These are phyloP conservation scores for Paecilomyces sp. DNA, from an alignment of 2,329 filamentous ascomycete species.

Conservation along the genomic window DNA sequence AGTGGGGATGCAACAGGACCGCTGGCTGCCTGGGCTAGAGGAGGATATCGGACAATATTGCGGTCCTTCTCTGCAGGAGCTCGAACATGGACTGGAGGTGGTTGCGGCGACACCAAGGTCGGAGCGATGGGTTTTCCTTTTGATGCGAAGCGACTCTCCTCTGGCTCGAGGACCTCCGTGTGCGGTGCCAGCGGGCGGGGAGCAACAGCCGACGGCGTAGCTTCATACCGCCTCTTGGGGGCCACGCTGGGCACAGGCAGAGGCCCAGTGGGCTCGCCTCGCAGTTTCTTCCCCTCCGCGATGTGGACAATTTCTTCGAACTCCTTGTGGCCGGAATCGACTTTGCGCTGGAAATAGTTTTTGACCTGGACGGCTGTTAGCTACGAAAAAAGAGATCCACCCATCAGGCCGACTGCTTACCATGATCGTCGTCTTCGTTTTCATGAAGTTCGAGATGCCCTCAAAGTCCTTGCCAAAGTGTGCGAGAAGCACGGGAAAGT, in stretches of 20 bases:
- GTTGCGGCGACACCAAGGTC: constrained; percentile 21
- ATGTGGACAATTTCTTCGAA: constrained; percentile 36
- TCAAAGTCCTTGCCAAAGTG: constrained; percentile 44
- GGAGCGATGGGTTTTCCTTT: constrained; percentile 22
- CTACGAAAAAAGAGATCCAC: neutral
- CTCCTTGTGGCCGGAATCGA: constrained; percentile 37
- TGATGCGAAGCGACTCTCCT: constrained; percentile 21
- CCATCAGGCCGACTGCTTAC: constrained; percentile 21
- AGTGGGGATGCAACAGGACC: constrained; percentile 16
- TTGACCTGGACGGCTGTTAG: constrained; percentile 32
- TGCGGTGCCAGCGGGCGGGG: constrained; percentile 37
- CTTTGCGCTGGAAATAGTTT: constrained; percentile 41
- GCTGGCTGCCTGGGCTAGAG: constrained; percentile 32
- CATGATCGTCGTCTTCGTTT: constrained; percentile 47
- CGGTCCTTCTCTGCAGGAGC: constrained; percentile 29
- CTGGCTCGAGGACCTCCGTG: constrained; percentile 29
- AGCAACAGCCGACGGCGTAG: constrained; percentile 33
- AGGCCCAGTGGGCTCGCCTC: constrained; percentile 37
- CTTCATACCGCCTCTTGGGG: constrained; percentile 43
- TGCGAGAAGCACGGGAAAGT: constrained; percentile 38
- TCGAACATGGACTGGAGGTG: constrained; percentile 20
- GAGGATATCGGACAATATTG: constrained; percentile 25
- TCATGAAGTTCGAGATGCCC: constrained; percentile 44
- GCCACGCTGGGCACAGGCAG: constrained; percentile 36
- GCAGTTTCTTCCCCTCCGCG: constrained; percentile 38